Base-by-base conservation (phyloP, 179 eudicot species). In the Silene noctiflora region DNA sequence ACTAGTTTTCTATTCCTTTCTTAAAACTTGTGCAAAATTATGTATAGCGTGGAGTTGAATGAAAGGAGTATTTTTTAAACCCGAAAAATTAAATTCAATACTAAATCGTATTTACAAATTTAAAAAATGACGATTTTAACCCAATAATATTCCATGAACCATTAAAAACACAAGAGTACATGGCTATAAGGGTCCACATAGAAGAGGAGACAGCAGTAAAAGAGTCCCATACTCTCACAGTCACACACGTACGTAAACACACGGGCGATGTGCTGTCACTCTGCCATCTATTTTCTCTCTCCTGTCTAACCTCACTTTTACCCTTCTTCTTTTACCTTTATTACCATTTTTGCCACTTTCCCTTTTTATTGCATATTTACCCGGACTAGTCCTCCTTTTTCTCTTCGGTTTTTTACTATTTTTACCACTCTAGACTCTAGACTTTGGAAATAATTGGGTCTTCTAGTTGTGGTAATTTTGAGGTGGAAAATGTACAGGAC, bases 211-310 rank as follows among this genome's bases (percentile, higher is more conserved):
- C 58, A 33, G 39, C 7, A 51, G 56, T 48, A 51, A 51, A 51
- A 51, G n/a, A 16, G 17, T 51, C 19, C 19, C 58, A 51, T 51
- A 51, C 58, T 39, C 42, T 29, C 33, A 29, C 33, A 29, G 33
- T 33, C 58, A 51, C 58, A 16, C n/a, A 51, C n/a, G 58, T 51
- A 51, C 58, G 58, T 51, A 51, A 51, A 51, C 58, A 51, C 58
- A 51, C 58, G 58, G 58, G 58, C 58, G 58, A 51, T 51, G 58
- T 51, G 58, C 58, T 51, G 58, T 51, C 58, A 51, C 58, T 51
- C 58, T 51, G 17, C 58, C 58, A 51, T 51, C 56, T 51, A 51
- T 51, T 14, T 14, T 14, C 17, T 14, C 56, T 51, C 56, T 14
- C n/a, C 0, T 51, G 4, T 51, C 58, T 51, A 3, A 3, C 1